phyloP scores from a whole-genome alignment of 179 eudicot species.

The Silene noctiflora region DNA sequence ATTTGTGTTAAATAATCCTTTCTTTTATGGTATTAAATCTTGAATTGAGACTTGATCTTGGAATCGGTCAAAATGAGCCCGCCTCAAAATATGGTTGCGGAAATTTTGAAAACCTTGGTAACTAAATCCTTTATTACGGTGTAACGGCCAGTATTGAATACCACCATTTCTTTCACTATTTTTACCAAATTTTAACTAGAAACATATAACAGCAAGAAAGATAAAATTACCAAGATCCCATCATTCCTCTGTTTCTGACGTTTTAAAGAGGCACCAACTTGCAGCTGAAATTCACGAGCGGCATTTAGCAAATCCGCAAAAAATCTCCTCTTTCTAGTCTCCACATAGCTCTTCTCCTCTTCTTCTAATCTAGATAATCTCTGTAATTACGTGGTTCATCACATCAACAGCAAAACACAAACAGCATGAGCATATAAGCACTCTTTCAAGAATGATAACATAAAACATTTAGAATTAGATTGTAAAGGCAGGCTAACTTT shows the following conservation, averaged over 20 bases:
- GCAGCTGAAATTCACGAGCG: constrained; percentile 83
- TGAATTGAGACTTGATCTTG: background rate
- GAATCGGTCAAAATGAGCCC: background rate
- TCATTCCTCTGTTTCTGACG: constrained; percentile 95
- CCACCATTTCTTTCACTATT: background rate
- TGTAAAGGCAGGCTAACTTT: background rate
- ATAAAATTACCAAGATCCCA: constrained; percentile 63
- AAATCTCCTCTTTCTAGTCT: constrained; percentile 77
- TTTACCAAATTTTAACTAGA: background rate
- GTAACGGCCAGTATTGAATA: background rate
- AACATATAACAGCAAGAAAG: constrained; percentile 19
- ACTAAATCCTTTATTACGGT: background rate
- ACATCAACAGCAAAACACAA: constrained; percentile 21
- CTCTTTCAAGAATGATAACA: constrained; percentile 9
- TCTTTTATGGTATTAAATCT: background rate
- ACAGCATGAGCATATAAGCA: constrained; percentile 5
- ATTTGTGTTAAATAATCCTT: no score
- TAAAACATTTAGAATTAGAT: background rate
- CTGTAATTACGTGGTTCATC: constrained; percentile 44
- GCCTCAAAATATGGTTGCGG: background rate
- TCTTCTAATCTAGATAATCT: constrained; percentile 79
- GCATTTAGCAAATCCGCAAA: constrained; percentile 90
- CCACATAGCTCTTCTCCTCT: constrained; percentile 80
- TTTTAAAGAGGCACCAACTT: constrained; percentile 72
- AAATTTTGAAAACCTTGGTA: background rate